Evolutionary conservation across 2,329 filamentous ascomycete genomes (phyloP).

Genomic region (Phaeosphaeriaceae sp.): DNA sequence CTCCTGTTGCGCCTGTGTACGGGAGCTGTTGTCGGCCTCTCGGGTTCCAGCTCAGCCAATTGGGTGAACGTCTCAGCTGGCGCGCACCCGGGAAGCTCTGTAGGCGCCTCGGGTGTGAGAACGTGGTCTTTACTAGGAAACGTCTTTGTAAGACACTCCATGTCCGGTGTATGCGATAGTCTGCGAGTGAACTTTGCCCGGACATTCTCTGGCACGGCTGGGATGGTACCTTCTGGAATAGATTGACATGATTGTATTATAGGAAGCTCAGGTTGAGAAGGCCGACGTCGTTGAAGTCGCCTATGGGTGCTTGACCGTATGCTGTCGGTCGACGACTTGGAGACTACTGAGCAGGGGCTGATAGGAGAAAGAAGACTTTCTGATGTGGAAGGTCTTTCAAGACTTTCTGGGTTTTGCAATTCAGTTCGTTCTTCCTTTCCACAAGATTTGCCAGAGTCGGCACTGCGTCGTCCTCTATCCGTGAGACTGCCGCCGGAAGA

Average conservation of each 20-base stretch:
- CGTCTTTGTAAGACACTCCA: conserved; percentile 47
- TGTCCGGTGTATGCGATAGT: conserved; percentile 42
- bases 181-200: conserved; percentile 46
- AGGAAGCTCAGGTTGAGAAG: conserved; percentile 34
- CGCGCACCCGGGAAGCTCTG: conserved; percentile 7
- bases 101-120: conserved; percentile 13
- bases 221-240: conserved; percentile 40
- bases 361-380: conserved; percentile 24
- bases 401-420: conserved; percentile 13
- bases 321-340: conserved; percentile 16
- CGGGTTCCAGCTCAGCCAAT: conserved; percentile 28
- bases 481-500: conserved; percentile 47
- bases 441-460: not conserved
- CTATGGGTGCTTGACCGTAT: conserved; percentile 25
- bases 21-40: conserved; percentile 30
- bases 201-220: conserved; percentile 44
- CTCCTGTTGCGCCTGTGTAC: conserved; percentile 33
- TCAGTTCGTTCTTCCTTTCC: not conserved
- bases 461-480: conserved; percentile 6
- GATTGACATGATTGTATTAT: conserved; percentile 42
- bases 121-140: conserved; percentile 41
- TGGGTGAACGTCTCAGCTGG: conserved; percentile 20
- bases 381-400: conserved; percentile 14
- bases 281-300: conserved; percentile 42
- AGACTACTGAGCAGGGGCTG: conserved; percentile 30